phyloP scores from a whole-genome alignment of 257 asterid genomes.

The Nicotiana benthamiana region DNA sequence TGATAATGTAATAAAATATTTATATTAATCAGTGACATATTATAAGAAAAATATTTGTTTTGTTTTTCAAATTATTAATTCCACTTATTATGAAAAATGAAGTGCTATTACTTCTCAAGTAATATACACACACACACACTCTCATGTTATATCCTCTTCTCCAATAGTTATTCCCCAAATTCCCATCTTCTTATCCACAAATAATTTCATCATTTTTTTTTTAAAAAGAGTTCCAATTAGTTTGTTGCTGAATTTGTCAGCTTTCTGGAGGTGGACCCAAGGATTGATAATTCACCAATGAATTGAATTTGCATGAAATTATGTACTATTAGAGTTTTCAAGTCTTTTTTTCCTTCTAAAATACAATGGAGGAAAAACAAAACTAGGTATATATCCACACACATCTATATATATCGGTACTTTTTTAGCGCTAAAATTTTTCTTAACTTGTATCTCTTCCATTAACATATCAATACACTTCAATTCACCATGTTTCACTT shows the following conservation, averaged over 20 bases:
- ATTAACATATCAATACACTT: slow-evolving; percentile 14
- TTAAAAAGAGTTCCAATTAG: not conserved
- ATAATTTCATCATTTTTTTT: not conserved
- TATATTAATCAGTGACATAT: too few relatives aligned
- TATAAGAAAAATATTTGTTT: too few relatives aligned
- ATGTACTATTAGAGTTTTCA: slow-evolving; percentile 24
- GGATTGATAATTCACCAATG: slow-evolving; percentile 15
- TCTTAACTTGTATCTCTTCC: too few relatives aligned
- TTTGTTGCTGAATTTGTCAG: slow-evolving; percentile 12
- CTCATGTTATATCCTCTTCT: not conserved
- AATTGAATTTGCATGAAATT: slow-evolving; percentile 17
- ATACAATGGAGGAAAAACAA: slow-evolving; percentile 60
- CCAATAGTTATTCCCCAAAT: not conserved
- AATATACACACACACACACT: too few relatives aligned
- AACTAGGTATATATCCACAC: slow-evolving; percentile 41
- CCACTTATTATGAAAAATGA: too few relatives aligned
- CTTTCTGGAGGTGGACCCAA: slow-evolving; percentile 42
- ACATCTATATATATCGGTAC: not conserved
- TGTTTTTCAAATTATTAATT: too few relatives aligned
- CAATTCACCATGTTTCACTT: slow-evolving; percentile 20
- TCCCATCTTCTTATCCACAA: not conserved
- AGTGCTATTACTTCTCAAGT: not conserved
- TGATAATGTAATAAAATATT: too few relatives aligned
- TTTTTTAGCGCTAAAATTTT: not conserved
- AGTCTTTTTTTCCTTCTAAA: not conserved